Base-by-base conservation (phyloP, 345 rosid genomes). In the Citrus sp. region DNA sequence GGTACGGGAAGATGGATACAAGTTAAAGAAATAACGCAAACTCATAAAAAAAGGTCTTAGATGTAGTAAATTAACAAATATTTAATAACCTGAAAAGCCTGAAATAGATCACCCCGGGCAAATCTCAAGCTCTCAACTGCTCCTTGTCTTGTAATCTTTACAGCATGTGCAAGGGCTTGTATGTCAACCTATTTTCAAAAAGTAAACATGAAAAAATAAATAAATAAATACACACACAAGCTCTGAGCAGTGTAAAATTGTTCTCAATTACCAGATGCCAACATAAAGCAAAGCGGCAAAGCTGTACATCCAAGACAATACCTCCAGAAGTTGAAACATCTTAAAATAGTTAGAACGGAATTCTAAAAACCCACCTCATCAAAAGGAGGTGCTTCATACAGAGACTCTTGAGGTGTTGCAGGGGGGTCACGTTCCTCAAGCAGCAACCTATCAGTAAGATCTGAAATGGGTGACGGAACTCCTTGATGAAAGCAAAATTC, bases 81-180 rank as follows among this genome's bases (percentile, higher is more conserved):
- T 58, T 69, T 64, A 65, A 68, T 62, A 76, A 93, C 99, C 93
- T 93, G 97, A 85, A 95, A 95, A 76, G 99, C 99, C 86, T 86
- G 94, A 85, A 85, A 88, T 78, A 95, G 84, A 86, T 93, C 98
- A 80, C 98, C 98, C 87, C 91, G 94, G 19, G 97, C 93, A 86
- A 92, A 91, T 86, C 88, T 92, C 91, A 95, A 86, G 85, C 99
- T 93, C 79, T 93, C 98, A 85, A 95, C 87, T 24, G 99, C 99
- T 70, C 97, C 98, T 88, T 95, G 98, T 83, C 99, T 90, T 72
- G 93, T 90, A 81, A 95, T 92, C 84, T 90, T 93, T 58, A 95
- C 99, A 27, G 98, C 98, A 91, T 95, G 98, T 32, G 94, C 95
- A 83, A 95, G 97, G 82, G 99, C 97, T 82, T 95, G 99, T 79